Evolutionary conservation across 805 yeast species (phyloP), one percentile per base, ranked within the genome.

Genomic region (Zygoascus flipseniorum): DNA sequence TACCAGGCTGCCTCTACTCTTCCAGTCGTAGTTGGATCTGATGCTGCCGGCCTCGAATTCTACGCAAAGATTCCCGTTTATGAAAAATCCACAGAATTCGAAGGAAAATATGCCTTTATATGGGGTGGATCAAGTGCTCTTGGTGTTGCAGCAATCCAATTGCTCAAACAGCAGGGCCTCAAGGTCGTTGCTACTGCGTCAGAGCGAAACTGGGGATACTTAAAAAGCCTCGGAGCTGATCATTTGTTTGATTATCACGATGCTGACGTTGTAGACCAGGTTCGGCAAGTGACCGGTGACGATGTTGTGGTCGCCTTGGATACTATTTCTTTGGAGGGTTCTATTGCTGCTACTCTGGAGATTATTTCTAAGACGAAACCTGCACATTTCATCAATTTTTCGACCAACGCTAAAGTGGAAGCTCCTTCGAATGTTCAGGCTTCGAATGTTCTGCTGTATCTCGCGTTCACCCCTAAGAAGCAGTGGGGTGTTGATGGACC

Each of bases 1-100:
- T 81, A 73, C 59, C 88, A 83, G 69, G 85, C 76, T 57, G 87
- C 87, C n/a, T 82, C 85, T 2, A 68, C 84, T 11, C 62, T 82
- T 42, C 77, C 84, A 32, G 69, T 81, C 50, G 75, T 81, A n/a
- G 61, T 78, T 48, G 70, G 68, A 47, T 83, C 87, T 4, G 72
- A 77, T 18, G 80, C 75, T 28, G 19, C 60, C 62, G 52, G 68
- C 74, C 50, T 60, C 61, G 52, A 66, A 67, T 58, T 63, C 55
- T 50, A 43, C 51, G 54, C 58, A 48, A 39, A 41, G 19, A 52
- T 66, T 47, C 42, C 42, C 18, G 6, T 42, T 4, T 19, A 16
- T 18, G 44, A 16, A 42, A 47, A 48, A n/a, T n/a, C n/a, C 2
- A 14, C 52, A 14, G 60, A 64, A 43, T 13, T 31, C 31, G 31